Evolutionary conservation across 2,329 filamentous ascomycete genomes (phyloP).

Genomic region (Macrophomina phaseolina): DNA sequence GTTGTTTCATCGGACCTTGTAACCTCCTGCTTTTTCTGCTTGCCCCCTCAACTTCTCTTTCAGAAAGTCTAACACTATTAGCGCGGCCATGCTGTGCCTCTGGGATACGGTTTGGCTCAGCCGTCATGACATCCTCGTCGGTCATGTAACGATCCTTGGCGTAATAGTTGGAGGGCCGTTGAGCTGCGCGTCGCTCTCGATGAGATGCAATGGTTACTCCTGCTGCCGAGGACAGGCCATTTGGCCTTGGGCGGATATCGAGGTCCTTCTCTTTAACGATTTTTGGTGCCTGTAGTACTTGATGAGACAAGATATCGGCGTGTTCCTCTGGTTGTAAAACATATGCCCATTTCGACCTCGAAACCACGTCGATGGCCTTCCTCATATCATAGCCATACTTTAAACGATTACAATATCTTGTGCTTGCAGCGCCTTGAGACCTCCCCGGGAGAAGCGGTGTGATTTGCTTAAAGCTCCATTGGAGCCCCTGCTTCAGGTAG

Average conservation of each 20-base stretch:
- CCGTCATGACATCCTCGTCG: slow-evolving; percentile 31
- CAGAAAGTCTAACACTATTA: background rate
- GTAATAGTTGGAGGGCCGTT: slow-evolving; percentile 3
- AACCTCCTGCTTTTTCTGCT: background rate
- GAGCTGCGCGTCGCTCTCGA: slow-evolving; percentile 10
- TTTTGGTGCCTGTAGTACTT: background rate
- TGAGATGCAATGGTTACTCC: background rate
- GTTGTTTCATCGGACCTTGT: background rate
- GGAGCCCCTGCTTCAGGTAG: slow-evolving; percentile 49
- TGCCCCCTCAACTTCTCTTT: background rate
- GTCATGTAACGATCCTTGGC: slow-evolving; percentile 6
- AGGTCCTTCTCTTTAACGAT: too few relatives aligned
- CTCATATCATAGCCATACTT: slow-evolving; percentile 29
- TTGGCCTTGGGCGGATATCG: background rate
- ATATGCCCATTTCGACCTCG: slow-evolving; percentile 17
- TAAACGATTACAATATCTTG: slow-evolving; percentile 34
- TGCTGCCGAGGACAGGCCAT: background rate
- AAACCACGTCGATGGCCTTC: slow-evolving; percentile 35
- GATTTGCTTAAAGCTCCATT: slow-evolving; percentile 45
- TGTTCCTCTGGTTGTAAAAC: slow-evolving; percentile 17
- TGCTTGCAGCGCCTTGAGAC: slow-evolving; percentile 35
- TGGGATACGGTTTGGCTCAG: background rate
- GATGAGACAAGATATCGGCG: background rate
- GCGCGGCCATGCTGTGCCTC: background rate
- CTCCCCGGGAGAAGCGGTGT: slow-evolving; percentile 41